These are phyloP conservation scores for Suhomyces maxii DNA, from an alignment of 1,139 yeast genomes.

Conservation along the genomic window DNA sequence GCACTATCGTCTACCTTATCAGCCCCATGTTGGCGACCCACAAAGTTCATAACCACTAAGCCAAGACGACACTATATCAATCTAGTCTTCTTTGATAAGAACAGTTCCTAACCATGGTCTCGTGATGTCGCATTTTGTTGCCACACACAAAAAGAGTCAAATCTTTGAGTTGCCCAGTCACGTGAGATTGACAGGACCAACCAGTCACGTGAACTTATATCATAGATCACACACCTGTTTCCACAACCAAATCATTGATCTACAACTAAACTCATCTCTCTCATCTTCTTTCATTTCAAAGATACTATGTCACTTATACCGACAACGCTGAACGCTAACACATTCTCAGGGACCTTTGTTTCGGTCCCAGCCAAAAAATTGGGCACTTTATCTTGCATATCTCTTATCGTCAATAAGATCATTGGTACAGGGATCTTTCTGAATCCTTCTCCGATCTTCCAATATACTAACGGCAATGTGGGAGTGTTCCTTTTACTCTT, in stretches of 20 bases:
- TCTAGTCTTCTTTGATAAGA: too few relatives aligned
- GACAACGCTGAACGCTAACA: background rate
- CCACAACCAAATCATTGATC: background rate
- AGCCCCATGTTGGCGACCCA: background rate
- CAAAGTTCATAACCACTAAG: background rate
- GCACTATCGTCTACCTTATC: too few relatives aligned
- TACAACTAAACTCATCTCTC: too few relatives aligned
- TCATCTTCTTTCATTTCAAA: background rate
- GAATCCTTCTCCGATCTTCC: conserved; percentile 50
- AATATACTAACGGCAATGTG: conserved; percentile 45
- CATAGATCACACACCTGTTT: background rate
- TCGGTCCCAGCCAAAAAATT: conserved; percentile 14
- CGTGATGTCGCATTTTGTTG: too few relatives aligned
- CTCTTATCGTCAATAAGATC: conserved; percentile 51
- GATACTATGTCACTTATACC: background rate
- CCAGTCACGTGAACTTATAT: background rate
- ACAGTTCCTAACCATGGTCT: too few relatives aligned
- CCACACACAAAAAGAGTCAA: too few relatives aligned
- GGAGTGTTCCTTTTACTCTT: conserved; percentile 42
- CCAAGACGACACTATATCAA: too few relatives aligned
- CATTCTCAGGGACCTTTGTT: background rate
- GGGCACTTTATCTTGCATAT: conserved; percentile 27
- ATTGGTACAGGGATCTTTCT: conserved; percentile 54
- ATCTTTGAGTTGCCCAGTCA: background rate
- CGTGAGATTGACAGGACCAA: background rate